Base-by-base conservation (phyloP, 2,329 filamentous ascomycete genomes). In the Calcarisporium arbuscula region DNA sequence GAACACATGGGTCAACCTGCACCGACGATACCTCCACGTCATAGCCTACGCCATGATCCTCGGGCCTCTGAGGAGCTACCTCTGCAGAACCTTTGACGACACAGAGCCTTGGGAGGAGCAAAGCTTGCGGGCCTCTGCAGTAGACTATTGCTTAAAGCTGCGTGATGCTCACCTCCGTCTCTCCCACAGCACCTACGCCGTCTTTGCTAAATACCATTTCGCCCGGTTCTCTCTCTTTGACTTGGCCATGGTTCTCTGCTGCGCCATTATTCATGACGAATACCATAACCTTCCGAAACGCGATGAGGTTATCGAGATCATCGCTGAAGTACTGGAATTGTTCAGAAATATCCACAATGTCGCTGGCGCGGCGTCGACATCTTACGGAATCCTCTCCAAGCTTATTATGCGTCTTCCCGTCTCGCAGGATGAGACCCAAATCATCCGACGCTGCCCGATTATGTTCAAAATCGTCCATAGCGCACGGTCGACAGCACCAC, bases 221-320 rank as follows among this genome's bases (percentile, higher is more conserved):
- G 62, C 68, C 6, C 53, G 68, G 0, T 74, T 72, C 36, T 56
- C 58, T 27, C 62, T 72, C 20, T 74, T 74, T 30, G 68, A 74
- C 40, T 69, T 65, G 0, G 61, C 68, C 1, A 65, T 69, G 1
- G 54, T 70, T 14, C 47, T 73, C 5, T 72, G 67, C 51, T 72
- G 68, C 1, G 64, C 68, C 4, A 53, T 74, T 6, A 58, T 72
- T 5, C 69, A 74, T 39, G 70, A 74, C 38, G 47, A 53, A n/a
- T 54, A 64, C 19, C 43, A 49, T 14, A 54, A 49, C 10, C 51
- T 72, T 4, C 59, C 61, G 5, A 57, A 56, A 10, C 62, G 64
- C 10, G 52, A 61, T 2, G 57, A 65, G 12, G n/a, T n/a, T n/a
- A n/a, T n/a, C n/a, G n/a, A n/a, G n/a, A n/a, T n/a, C n/a, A n/a